Base-by-base conservation (phyloP, 768 basidiomycete species). In the Saitozyma sp. region DNA sequence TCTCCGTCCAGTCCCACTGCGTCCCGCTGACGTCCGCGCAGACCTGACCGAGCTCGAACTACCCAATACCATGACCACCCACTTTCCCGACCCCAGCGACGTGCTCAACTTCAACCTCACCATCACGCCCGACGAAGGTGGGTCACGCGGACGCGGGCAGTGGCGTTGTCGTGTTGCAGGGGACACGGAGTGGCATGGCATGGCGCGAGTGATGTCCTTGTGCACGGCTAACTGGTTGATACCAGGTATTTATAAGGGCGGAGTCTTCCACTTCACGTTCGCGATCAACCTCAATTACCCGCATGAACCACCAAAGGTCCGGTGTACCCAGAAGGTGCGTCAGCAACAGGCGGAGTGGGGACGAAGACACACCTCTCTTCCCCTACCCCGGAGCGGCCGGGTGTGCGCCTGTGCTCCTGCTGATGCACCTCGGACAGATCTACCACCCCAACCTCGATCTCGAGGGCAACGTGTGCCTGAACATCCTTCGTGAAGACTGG, bases 401-500 rank as follows among this genome's bases (percentile, higher is more conserved):
- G n/a, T n/a, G n/a, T n/a, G n/a, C n/a, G n/a, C n/a, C n/a, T n/a
- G n/a, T 29, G 29, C 29, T 29, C 29, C 29, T 29, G 29, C 29
- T 29, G 5, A 29, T 29, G 29, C 29, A 29, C 29, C 29, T 46
- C 14, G 3, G 17, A 42, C 56, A 98, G 95, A 97, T 98, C 76
- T 99, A 99, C 80, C 96, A 99, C 78, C 96, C 96, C 0, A 99
- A 99, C 75, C 89, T 99, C 56, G 96, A 99, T 80, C 85, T 96
- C 43, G 92, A 97, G 77, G 96, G 96, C 50, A 98, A 98, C 70
- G 95, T 99, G 51, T 99, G 96, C 83, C 80, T 99, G 71, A 98
- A 98, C 81, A 97, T 98, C 78, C 85, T 98, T 62, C 87, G 96
- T 78, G 96, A 99, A 83, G 96, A 99, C 82, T 99, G 96, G 96